phyloP scores from a whole-genome alignment of 345 rosid genomes.

The Streptanthus diversifolius region DNA sequence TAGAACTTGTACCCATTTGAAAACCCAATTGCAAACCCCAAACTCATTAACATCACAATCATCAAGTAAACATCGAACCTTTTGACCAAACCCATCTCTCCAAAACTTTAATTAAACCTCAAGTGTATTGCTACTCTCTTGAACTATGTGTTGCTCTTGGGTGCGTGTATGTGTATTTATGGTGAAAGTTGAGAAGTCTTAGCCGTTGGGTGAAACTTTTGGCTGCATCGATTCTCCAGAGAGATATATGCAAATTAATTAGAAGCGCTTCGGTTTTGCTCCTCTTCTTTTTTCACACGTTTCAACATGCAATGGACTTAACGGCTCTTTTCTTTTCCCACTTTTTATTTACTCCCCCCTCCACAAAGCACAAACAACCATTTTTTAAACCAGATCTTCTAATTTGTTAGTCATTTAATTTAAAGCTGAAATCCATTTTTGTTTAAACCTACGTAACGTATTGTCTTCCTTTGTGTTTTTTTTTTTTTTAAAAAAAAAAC shows the following conservation, averaged over 20 bases:
- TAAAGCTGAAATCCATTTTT: not conserved
- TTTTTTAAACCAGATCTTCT: not conserved
- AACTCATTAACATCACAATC: slow-evolving; percentile 18
- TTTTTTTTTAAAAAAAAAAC: not conserved
- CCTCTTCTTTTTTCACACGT: slow-evolving; percentile 41
- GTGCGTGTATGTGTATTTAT: slow-evolving; percentile 32
- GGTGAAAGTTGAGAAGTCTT: slow-evolving; percentile 11
- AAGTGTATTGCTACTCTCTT: not conserved
- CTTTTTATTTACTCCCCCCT: not conserved
- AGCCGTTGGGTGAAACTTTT: slow-evolving; percentile 38
- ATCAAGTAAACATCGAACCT: slow-evolving; percentile 16
- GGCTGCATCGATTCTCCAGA: slow-evolving; percentile 26
- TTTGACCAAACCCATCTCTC: slow-evolving; percentile 10
- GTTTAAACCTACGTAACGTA: slow-evolving; percentile 5
- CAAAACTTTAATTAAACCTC: not conserved
- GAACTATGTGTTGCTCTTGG: not conserved
- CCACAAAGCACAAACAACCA: not conserved
- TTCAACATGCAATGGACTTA: slow-evolving; percentile 47
- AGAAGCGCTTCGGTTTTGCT: slow-evolving; percentile 41
- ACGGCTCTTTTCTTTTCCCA: slow-evolving; percentile 34
- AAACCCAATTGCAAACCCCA: slow-evolving; percentile 35
- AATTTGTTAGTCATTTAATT: not conserved
- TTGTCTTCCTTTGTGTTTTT: not conserved
- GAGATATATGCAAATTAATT: not conserved
- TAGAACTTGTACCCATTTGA: slow-evolving; percentile 45